Evolutionary conservation across 768 basidiomycete genomes (phyloP).

Genomic region (Tylopilus rubrobrunneus): DNA sequence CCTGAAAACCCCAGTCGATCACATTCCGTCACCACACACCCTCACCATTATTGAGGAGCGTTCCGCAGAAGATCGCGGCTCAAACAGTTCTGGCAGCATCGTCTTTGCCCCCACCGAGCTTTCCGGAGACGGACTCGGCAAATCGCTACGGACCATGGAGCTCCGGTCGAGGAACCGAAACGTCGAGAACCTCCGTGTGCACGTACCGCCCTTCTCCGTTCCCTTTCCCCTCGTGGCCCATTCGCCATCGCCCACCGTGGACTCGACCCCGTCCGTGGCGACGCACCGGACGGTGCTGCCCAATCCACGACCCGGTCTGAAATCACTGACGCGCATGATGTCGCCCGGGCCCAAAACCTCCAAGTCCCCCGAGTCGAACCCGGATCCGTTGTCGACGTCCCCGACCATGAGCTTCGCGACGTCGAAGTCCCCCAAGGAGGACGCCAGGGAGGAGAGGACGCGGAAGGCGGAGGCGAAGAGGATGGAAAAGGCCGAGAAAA

Average conservation of each 20-base stretch:
- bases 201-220: constrained; percentile 20
- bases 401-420: constrained; percentile 14
- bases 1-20: constrained; percentile 32
- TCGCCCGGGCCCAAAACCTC: constrained; percentile 20
- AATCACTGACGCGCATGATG: constrained; percentile 27
- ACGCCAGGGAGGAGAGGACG: constrained; percentile 39
- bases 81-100: constrained; percentile 21
- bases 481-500: constrained; percentile 40
- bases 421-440: constrained; percentile 16
- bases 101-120: constrained; percentile 19
- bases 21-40: constrained; percentile 17
- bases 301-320: constrained; percentile 9
- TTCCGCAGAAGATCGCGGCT: constrained; percentile 19
- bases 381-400: constrained; percentile 12
- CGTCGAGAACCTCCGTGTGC: constrained; percentile 27
- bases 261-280: constrained; percentile 1
- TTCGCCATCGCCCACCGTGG: constrained; percentile 14
- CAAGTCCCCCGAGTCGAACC: constrained; percentile 2
- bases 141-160: constrained; percentile 2
- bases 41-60: constrained; percentile 41
- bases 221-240: constrained; percentile 17
- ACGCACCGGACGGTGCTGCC: neutral
- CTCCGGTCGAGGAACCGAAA: constrained; percentile 25
- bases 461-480: constrained; percentile 42
- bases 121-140: constrained; percentile 20